Conservation (phyloP, 345 rosid species). For the Turritis glabra region DNA sequence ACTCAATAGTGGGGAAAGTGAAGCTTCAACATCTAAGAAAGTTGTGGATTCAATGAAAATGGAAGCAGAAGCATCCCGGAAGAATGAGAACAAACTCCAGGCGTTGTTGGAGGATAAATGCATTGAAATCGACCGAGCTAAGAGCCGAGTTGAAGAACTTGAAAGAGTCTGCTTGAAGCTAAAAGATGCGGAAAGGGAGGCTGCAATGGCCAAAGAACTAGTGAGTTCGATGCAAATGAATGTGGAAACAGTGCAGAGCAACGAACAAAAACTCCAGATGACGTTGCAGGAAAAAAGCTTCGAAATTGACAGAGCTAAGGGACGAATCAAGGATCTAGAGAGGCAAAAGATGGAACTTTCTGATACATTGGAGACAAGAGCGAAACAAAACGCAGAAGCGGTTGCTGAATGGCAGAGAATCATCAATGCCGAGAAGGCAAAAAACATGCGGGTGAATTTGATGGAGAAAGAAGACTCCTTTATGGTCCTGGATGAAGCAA, state of each 20-base stretch:
- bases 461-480: slow-evolving; percentile 31
- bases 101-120: slow-evolving; percentile 36
- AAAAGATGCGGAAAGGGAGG: slow-evolving; percentile 32
- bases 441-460: slow-evolving; percentile 15
- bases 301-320: slow-evolving; percentile 34
- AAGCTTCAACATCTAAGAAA: slow-evolving; percentile 35
- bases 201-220: slow-evolving; percentile 35
- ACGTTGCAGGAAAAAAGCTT: slow-evolving; percentile 31
- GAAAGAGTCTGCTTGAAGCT: slow-evolving; percentile 38
- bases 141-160: slow-evolving; percentile 40
- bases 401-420: slow-evolving; percentile 26
- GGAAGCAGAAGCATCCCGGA: slow-evolving; percentile 33
- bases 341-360: slow-evolving; percentile 33
- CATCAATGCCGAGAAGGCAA: slow-evolving; percentile 28
- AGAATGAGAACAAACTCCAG: slow-evolving; percentile 31
- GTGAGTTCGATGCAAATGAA: slow-evolving; percentile 28
- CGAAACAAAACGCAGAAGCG: slow-evolving; percentile 28
- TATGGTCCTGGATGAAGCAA: slow-evolving; percentile 11
- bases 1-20: slow-evolving; percentile 27
- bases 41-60: slow-evolving; percentile 30
- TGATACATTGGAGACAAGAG: slow-evolving; percentile 27
- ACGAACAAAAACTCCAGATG: slow-evolving; percentile 32
- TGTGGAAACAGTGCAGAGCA: slow-evolving; percentile 19
- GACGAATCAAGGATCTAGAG: slow-evolving; percentile 29
- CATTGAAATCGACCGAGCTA: slow-evolving; percentile 25